Base-by-base conservation (phyloP, 805 yeast genomes). In the Priceomyces haplophilus region DNA sequence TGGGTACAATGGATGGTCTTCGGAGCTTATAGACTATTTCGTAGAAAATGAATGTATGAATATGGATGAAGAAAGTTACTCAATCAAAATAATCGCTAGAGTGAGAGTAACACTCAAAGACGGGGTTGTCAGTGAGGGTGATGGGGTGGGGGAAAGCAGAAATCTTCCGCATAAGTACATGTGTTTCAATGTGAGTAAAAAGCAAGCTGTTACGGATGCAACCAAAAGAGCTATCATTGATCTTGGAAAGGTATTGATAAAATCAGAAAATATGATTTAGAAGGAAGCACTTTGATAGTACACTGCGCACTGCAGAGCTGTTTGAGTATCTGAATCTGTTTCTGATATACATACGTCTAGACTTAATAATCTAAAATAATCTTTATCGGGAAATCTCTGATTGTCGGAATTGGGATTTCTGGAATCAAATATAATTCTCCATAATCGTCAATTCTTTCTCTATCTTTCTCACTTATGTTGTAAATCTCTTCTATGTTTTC, bases 391-490 rank as follows among this genome's bases (percentile, higher is more conserved):
- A 87, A 86, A 7, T 76, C 83, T 34, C 69, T 70, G 46, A 88
- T 76, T 10, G 53, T 62, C 1, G 96, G 96, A 18, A 73, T 71
- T 1, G 91, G 88, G 31, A 84, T 83, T 59, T 82, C 91, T 7
- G 86, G 87, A 25, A 87, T 74, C 47, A 79, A 72, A 54, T 88
- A 91, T 8, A 87, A 77, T 49, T 85, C 82, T 1, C 98, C 98
- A 47, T 87, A 79, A 31, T 90, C 97, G 59, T 90, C 91, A 43
- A 85, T 66, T 63, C 98, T 79, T 64, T 88, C 95, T 52, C 97
- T 76, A 54, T 90, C 97, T 51, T 79, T 79, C 53, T 88, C 96
- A 50, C 86, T 83, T 61, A 89, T 80, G 36, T 76, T 69, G 66
- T 85, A 91, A 18, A 93, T 86, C 62, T 90, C 97, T 13, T 61